Evolutionary conservation across 2,329 filamentous ascomycete genomes (phyloP).

Genomic region (Aspergillus luchuensis): DNA sequence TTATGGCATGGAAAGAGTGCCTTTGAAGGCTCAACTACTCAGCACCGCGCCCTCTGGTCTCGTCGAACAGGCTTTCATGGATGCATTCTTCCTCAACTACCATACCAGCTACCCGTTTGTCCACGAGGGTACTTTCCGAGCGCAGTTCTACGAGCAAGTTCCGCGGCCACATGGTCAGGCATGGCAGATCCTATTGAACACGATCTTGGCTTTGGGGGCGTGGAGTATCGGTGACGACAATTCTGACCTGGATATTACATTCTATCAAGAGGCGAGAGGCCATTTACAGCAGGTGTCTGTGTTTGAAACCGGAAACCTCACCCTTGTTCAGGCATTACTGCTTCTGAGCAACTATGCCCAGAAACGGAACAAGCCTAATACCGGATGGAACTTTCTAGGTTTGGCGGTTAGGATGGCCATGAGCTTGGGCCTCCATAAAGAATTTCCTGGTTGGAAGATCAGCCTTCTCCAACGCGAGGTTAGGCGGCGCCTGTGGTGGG

Average conservation of each 20-base stretch:
- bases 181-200: slow-evolving; percentile 51
- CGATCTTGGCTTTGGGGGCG: slow-evolving; percentile 49
- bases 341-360: slow-evolving; percentile 54
- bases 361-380: slow-evolving; percentile 55
- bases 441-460: slow-evolving; percentile 52
- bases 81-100: slow-evolving; percentile 52
- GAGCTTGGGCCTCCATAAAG: slow-evolving; percentile 54
- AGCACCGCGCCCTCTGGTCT: slow-evolving; percentile 42
- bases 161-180: slow-evolving; percentile 44
- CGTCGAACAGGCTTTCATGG: slow-evolving; percentile 45
- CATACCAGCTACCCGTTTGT: slow-evolving; percentile 52
- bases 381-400: slow-evolving; percentile 53
- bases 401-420: slow-evolving; percentile 54
- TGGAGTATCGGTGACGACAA: slow-evolving; percentile 46
- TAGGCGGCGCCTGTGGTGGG: slow-evolving; percentile 46
- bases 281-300: slow-evolving; percentile 48
- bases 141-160: slow-evolving; percentile 50
- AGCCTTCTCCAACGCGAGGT: slow-evolving; percentile 47
- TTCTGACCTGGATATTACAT: slow-evolving; percentile 48
- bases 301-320: slow-evolving; percentile 54
- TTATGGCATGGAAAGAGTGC: slow-evolving; percentile 29
- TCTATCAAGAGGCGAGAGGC: slow-evolving; percentile 51
- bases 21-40: slow-evolving; percentile 42
- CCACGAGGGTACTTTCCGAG: slow-evolving; percentile 51
- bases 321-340: slow-evolving; percentile 50